These are phyloP conservation scores for Aspergillus pseudoviridinutans DNA, from an alignment of 2,329 filamentous ascomycete species.

Conservation along the genomic window DNA sequence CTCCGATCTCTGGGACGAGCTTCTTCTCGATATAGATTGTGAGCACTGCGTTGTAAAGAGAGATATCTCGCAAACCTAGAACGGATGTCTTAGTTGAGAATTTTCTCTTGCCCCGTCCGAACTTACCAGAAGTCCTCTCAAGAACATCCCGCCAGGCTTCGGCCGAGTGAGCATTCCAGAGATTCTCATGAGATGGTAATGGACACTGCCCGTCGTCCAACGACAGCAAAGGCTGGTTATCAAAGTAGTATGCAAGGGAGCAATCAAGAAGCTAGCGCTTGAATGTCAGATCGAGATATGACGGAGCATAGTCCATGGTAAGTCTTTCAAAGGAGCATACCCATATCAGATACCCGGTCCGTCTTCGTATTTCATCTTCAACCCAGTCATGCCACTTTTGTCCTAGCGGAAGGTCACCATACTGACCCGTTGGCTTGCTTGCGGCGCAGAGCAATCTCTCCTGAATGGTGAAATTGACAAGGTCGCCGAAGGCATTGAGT, in stretches of 20 bases:
- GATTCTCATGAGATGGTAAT: conserved; percentile 39
- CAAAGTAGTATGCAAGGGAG: conserved; percentile 38
- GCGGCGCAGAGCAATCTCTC: conserved; percentile 20
- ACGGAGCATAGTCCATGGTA: not conserved
- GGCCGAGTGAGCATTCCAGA: conserved; percentile 38
- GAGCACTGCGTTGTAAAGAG: conserved; percentile 42
- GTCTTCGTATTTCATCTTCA: conserved; percentile 33
- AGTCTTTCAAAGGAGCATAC: conserved; percentile 24
- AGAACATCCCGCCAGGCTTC: conserved; percentile 30
- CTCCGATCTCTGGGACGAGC: conserved; percentile 42
- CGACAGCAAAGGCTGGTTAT: conserved; percentile 31
- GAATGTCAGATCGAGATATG: conserved; percentile 3
- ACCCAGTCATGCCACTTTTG: conserved; percentile 35
- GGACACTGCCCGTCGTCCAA: conserved; percentile 40
- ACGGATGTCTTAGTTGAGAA: conserved; percentile 4
- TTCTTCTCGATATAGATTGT: conserved; percentile 49
- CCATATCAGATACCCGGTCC: conserved; percentile 44
- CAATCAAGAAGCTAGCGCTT: conserved; percentile 38
- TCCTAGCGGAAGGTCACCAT: conserved; percentile 9
- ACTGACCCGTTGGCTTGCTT: conserved; percentile 7
- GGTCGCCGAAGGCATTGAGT: conserved; percentile 24
- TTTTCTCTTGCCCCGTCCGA: not conserved
- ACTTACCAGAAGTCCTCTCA: conserved; percentile 20
- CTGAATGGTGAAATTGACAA: conserved; percentile 21
- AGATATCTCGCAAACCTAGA: conserved; percentile 25